Evolutionary conservation across 2,329 filamentous ascomycete genomes (phyloP), one percentile per base, ranked within the genome.

Genomic region (Sporothrix humicola): DNA sequence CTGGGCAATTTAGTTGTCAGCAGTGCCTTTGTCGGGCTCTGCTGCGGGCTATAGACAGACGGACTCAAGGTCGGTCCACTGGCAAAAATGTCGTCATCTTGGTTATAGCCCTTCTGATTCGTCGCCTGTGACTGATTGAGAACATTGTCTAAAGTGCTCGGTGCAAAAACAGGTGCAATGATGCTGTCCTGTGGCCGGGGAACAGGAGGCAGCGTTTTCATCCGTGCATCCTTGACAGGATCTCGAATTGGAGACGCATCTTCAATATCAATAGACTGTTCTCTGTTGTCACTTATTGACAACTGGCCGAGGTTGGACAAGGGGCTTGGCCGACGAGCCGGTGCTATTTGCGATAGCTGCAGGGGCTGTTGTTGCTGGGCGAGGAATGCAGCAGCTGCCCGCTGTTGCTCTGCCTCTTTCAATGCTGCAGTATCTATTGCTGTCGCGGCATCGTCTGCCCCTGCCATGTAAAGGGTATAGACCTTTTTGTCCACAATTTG

Each of bases 31-130:
- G 78, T 80, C 10, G 74, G 76, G 71, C 80, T 83, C 26, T 82
- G 79, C 52, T 69, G 69, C 0, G 86, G 85, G 72, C 81, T 83
- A 78, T 90, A 90, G 4, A 89, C 86, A 1, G 84, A 82, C 2
- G 88, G 85, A 73, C 84, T 88, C 2, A 89, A 81, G 1, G 82
- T 85, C 26, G 81, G 79, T 8, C 54, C 56, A 20, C 20, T 66
- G 46, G 42, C 65, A 69, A 74, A 63, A 13, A 72, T 69, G 61
- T 71, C 65, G 2, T 73, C 72, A 10, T 73, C 73, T 3, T 37
- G 20, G 17, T 58, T 37, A 59, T 72, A 82, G 77, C 13, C 80
- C 79, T 2, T 80, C 78, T 3, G 78, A 76, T 17, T 78, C 54
- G 23, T 3, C 4, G 52, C 10, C 15, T 71, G 48, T 13, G 66